Base-by-base conservation (phyloP, 495 filamentous ascomycete species). In the Daldinia concentrica region DNA sequence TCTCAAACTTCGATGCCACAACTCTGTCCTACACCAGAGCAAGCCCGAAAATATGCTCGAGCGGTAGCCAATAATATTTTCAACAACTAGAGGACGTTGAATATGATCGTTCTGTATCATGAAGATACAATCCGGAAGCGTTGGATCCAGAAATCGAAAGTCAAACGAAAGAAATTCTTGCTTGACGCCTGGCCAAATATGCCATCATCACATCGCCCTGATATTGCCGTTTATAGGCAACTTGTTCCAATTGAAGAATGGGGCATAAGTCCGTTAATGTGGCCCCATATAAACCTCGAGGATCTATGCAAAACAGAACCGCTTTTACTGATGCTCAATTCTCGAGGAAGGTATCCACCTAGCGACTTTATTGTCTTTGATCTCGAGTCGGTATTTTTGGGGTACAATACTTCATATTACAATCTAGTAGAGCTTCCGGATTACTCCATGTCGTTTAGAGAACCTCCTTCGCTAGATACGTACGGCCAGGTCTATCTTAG, bases 271-370 rank as follows among this genome's bases (percentile, higher is more conserved):
- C 24, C 50, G 3, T 65, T 68, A 8, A 48, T 80, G 62, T 83
- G 79, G 75, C 86, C 85, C 0, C 74, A 78, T 56, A 79, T 86
- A 51, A 88, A 87, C 54, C 77, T 81, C 17, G 84, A 87, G 60
- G 84, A 87, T 65, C 71, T 87, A 0, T 67, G 63, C 30, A 78
- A 81, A 29, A 66, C 68, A 4, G 78, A 78, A 26, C 64, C 74
- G 0, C 56, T 87, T 15, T 74, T 81, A 1, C 69, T 86, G 15
- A 77, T 87, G 17, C 68, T 88, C 6, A 77, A 83, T 15, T 48
- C 79, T 0, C 76, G 85, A n/a, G 78, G 66, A 30, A 79, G 80
- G 15, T 66, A 81, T 60, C 52, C 41, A 27, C 86, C 87, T 0
- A 74, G 74, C 37, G 36, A 59, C 6, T 89, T 89, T 70, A 78